These are phyloP conservation scores for Hanseniaspora nectarophila DNA, from an alignment of 805 yeast genomes.

Conservation along the genomic window DNA sequence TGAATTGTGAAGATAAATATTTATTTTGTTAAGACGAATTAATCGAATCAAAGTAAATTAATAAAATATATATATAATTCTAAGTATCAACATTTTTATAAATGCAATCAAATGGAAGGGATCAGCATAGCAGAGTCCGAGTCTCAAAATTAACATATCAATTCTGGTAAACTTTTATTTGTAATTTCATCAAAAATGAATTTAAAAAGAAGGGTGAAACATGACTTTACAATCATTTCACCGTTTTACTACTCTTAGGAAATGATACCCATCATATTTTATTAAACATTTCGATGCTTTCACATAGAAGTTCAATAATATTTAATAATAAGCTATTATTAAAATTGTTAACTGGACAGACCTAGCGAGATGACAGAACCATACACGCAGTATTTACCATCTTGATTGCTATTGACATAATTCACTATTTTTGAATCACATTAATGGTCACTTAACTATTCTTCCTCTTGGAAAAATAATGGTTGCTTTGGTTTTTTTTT, in stretches of 20 bases:
- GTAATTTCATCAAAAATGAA: neutral
- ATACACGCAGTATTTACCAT: conserved; percentile 15
- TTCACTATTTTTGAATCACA: neutral
- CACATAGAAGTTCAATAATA: neutral
- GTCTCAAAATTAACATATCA: conserved; percentile 7
- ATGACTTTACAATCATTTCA: neutral
- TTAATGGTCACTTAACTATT: neutral
- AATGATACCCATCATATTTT: conserved; percentile 1
- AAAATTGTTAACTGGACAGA: conserved; percentile 8
- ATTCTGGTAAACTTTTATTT: neutral
- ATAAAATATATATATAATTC: neutral
- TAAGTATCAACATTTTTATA: neutral
- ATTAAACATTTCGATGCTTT: neutral
- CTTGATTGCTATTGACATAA: neutral
- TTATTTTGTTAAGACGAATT: neutral
- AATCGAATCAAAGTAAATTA: neutral
- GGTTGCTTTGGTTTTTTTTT: too few species aligned
- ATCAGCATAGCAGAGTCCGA: conserved; percentile 16
- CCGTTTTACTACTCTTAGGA: neutral
- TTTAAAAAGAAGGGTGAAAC: neutral
- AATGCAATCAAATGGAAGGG: conserved; percentile 6
- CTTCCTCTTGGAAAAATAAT: neutral
- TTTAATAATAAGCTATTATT: neutral
- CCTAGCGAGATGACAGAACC: conserved; percentile 16
- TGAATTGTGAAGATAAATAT: neutral